Base-by-base conservation (phyloP, 2,329 filamentous ascomycete species). In the Penicillium janthinellum region DNA sequence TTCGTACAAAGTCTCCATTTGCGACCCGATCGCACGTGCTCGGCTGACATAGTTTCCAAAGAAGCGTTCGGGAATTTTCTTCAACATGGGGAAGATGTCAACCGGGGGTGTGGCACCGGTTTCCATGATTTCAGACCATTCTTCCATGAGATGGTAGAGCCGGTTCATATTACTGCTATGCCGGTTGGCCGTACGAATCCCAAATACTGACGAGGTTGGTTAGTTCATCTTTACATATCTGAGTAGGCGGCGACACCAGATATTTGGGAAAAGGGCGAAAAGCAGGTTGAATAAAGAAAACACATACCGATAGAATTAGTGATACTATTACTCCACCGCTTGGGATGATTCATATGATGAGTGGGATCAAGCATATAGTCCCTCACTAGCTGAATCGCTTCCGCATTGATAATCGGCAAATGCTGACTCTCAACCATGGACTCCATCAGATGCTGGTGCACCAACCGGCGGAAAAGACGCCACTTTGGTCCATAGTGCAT, bases 21-120 rank as follows among this genome's bases (percentile, higher is more conserved):
- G 71, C 11, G 75, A 64, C 11, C 75, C 70, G 4, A 81, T 75
- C 20, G 69, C 61, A 12, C 67, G 68, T 0, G 78, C 73, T 4
- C 78, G 72, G 14, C 67, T 67, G 5, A 70, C 67, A 71, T 77
- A 82, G 56, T 78, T 77, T 1, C 73, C 72, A 48, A 79, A 75
- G 1, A 81, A 41, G 0, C 55, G 54, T 56, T 82, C 71, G 0
- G 82, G 82, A 10, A 83, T 62, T 4, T 64, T 73, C 41, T 81
- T 76, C 10, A 83, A 65, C 28, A 78, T 71, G 0, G 81, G 79
- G 54, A 79, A 81, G 39, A 79, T 72, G 54, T 84, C 82, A 0
- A 83, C 78, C 0, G 82, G 81, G 0, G 82, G 81, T 0, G 79
- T 83, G 12, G 76, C 78, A 1, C 81, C 82, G 0, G 76, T 72